Evolutionary conservation across 768 basidiomycete species (phyloP), one percentile per base, ranked within the genome.

Genomic region (Trametes sanguinea): DNA sequence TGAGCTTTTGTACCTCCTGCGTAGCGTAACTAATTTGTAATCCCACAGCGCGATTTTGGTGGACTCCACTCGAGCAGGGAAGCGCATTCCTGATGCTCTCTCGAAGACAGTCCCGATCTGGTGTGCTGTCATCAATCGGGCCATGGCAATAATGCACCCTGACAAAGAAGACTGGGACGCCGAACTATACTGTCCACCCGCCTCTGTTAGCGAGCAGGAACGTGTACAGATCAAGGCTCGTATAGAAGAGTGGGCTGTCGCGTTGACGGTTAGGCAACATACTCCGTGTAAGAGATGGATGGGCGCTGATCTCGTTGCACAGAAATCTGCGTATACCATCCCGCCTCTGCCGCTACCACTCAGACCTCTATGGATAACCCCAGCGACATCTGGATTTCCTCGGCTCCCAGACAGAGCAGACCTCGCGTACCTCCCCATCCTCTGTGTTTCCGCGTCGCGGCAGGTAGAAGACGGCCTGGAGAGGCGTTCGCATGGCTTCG

Each of bases 21-120:
- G 27, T 30, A 3, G n/a, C 7, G 6, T 46, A 10, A 27, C 32
- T 17, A 10, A 17, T 3, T 14, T 22, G 6, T 4, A 43, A 14
- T 6, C 7, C 6, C 2, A 8, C 64, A 95, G 94, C 0, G 73
- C 95, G 37, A 77, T 97, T 42, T 76, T 98, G 1, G 93, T 97
- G 8, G 96, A 98, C 70, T 97, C 95, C 0, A 97, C 96, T 0
- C 80, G 96, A 27, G 81, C 92, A 27, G 96, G 96, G 8, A 98
- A 98, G 76, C 86, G 94, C 13, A 88, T 96, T 51, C 96, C 96
- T 1, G 96, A 98, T 65, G 94, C 95, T 0, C 80, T 98, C 2
- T 91, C 91, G 2, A 98, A 96, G 57, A 68, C 69, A 1, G 81
- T 98, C 1, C 95, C 95, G 0, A 90, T 95, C 53, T 98, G 96